Base-by-base conservation (phyloP, 2,329 filamentous ascomycete genomes). In the Calonectria montana region DNA sequence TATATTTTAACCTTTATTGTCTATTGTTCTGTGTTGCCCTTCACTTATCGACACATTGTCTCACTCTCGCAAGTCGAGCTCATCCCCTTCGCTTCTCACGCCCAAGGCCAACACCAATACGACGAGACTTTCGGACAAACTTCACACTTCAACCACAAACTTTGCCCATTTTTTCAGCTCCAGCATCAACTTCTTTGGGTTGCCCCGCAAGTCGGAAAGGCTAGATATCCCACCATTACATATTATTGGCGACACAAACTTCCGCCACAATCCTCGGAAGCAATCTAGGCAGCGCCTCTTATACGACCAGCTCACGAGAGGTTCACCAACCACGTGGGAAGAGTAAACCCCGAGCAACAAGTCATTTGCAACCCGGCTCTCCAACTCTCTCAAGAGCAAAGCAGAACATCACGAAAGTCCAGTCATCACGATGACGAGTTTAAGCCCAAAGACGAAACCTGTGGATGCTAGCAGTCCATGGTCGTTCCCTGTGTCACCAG, bases 31-130 rank as follows among this genome's bases (percentile, higher is more conserved):
- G 69, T 77, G 70, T 67, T 61, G 64, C 69, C 59, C 45, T 70
- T 66, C 53, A 53, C 65, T 65, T 59, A 70, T 77, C 53, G 65
- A 78, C 65, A 75, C 61, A 67, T 62, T 71, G 76, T 78, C 76
- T 75, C 70, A 76, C 72, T 29, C n/a, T 41, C 62, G 57, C 45
- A 35, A 64, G 31, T 70, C 69, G 57, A 25, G 35, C 35, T 48
- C 35, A 13, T 21, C 62, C 23, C 35, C 4, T 23, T 39, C 39
- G 27, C 67, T n/a, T 21, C 43, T 43, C 39, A 21, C n/a, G 23
- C 39, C 21, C 45, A 18, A 37, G 29, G 15, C 16, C 45, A 47
- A 29, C 23, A 35, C 35, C n/a, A 37, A 23, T 23, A 29, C 41
- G 27, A 35, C 23, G 59, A 45, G 41, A 41, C 29, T 53, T 43